Conservation (phyloP, 75 land plant species). For the Gnetum montanum region DNA sequence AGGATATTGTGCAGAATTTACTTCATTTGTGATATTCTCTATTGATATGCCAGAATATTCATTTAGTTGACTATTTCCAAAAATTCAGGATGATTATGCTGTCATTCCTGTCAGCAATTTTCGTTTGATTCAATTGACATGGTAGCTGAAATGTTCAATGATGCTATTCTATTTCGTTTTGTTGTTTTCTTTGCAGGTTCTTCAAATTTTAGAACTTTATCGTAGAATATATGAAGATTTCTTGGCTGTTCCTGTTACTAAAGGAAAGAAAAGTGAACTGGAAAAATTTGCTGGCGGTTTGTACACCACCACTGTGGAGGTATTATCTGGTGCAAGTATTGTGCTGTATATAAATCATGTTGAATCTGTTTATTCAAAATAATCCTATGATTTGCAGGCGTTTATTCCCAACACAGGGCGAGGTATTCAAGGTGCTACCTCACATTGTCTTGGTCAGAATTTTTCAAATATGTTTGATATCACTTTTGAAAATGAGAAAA, state of each 20-base stretch:
- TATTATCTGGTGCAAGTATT: conserved; percentile 11
- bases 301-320: conserved; percentile 98
- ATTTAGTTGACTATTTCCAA: too few relatives aligned
- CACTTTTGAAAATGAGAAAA: conserved; percentile 84
- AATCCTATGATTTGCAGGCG: conserved; percentile 36
- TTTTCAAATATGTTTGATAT: conserved; percentile 99
- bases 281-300: conserved; percentile 99
- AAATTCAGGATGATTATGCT: too few relatives aligned
- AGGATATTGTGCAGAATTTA: background rate
- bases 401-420: conserved; percentile 96
- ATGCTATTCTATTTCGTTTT: background rate
- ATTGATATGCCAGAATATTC: background rate
- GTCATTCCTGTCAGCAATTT: too few relatives aligned
- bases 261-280: conserved; percentile 90
- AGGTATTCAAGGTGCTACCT: conserved; percentile 97
- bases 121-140: background rate
- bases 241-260: conserved; percentile 88
- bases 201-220: conserved; percentile 75
- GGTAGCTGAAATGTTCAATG: background rate
- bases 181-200: conserved; percentile 43
- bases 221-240: conserved; percentile 91
- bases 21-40: background rate
- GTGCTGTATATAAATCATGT: background rate
- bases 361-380: background rate
- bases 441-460: conserved; percentile 99